Evolutionary conservation across 371 early-diverging fungal genomes (phyloP).

Genomic region (Mortierella sp.): DNA sequence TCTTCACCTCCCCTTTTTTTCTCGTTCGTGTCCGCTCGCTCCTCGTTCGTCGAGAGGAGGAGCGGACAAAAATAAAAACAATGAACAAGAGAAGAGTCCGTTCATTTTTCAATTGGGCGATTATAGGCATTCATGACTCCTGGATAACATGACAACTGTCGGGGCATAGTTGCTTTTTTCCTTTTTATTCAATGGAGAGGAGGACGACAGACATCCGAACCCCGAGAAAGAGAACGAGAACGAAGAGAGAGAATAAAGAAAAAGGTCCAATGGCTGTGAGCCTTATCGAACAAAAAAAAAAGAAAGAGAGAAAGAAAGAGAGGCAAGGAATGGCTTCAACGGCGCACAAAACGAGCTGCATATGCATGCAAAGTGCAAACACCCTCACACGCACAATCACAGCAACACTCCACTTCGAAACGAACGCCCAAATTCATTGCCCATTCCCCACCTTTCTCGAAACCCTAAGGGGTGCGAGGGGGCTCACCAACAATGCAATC

Average conservation of each 20-base stretch:
- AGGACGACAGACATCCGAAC: neutral
- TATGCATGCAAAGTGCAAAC: neutral
- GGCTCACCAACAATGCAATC: neutral
- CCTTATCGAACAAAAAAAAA: constrained; percentile 3
- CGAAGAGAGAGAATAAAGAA: neutral
- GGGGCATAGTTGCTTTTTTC: neutral
- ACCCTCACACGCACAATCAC: neutral
- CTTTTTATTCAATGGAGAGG: neutral
- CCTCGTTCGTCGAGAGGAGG: neutral
- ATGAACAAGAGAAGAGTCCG: neutral
- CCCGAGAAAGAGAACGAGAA: neutral
- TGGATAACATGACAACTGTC: neutral
- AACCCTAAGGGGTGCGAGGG: neutral
- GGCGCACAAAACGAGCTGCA: neutral
- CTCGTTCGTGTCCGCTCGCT: neutral
- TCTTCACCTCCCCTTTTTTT: neutral
- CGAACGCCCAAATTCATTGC: neutral
- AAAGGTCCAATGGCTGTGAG: neutral
- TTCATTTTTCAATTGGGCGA: too few species aligned
- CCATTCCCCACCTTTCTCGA: neutral
- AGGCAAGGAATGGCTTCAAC: neutral
- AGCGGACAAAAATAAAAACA: neutral
- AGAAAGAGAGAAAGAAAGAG: neutral
- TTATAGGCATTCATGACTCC: too few species aligned
- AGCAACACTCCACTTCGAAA: neutral